Conservation (phyloP, 176 grass and related monocot genomes). For the Poa annua region DNA sequence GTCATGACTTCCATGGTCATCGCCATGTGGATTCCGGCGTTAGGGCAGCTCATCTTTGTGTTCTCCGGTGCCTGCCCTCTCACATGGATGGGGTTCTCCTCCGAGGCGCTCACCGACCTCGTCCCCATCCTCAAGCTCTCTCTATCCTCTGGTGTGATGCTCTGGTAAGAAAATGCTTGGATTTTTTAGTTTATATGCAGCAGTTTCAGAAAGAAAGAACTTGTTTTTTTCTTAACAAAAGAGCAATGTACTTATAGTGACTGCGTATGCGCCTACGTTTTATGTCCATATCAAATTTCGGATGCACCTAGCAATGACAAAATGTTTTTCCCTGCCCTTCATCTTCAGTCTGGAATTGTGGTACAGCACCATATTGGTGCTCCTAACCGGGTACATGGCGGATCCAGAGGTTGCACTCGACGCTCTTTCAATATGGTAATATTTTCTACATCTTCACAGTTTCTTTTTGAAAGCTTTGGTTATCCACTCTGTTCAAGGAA, state of each 20-base stretch:
- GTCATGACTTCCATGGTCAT: conserved; percentile 72
- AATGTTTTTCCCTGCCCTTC: neutral
- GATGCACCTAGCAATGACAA: neutral
- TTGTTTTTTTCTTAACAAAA: neutral
- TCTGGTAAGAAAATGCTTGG: conserved; percentile 54
- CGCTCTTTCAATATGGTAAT: conserved; percentile 94
- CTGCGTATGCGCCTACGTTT: neutral
- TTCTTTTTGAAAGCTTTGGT: neutral
- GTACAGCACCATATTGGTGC: conserved; percentile 86
- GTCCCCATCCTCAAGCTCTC: conserved; percentile 72
- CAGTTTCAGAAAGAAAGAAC: neutral
- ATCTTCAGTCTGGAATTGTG: conserved; percentile 87
- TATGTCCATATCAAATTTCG: neutral
- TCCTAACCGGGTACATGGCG: conserved; percentile 85
- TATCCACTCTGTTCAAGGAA: neutral
- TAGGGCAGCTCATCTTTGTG: conserved; percentile 67
- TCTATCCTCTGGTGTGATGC: conserved; percentile 83
- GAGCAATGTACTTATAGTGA: neutral
- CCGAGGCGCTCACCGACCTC: conserved; percentile 53
- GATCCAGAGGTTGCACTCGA: conserved; percentile 80
- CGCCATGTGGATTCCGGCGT: conserved; percentile 69
- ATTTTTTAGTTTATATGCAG: neutral
- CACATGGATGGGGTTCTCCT: conserved; percentile 81
- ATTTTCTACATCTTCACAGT: neutral
- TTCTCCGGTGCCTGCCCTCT: conserved; percentile 70